Conservation (phyloP, 768 basidiomycete species). For the Suillus hirtellus region DNA sequence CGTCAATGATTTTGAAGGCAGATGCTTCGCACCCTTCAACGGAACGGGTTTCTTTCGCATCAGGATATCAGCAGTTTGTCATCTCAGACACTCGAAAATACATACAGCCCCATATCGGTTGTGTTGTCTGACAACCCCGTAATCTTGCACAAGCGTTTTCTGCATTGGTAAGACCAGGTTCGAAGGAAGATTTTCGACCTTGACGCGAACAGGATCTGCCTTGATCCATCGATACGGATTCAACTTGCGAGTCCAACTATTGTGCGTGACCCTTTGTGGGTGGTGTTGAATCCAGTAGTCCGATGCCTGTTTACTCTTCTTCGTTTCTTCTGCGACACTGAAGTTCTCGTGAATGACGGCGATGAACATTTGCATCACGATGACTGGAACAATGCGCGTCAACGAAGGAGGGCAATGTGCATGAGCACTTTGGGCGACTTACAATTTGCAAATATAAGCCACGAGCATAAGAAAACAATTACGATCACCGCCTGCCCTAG, state of each 20-base stretch:
- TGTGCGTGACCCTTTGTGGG: constrained; percentile 42
- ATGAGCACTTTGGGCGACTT: constrained; percentile 30
- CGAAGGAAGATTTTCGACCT: constrained; percentile 69
- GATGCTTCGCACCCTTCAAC: constrained; percentile 45
- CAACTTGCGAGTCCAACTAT: constrained; percentile 66
- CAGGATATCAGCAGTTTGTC: constrained; percentile 22
- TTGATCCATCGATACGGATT: constrained; percentile 90
- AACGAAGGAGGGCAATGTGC: constrained; percentile 2
- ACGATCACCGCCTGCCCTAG: constrained; percentile 72
- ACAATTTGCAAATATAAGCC: constrained; percentile 95
- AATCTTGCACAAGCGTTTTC: constrained; percentile 68
- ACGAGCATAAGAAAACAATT: constrained; percentile 71
- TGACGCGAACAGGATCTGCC: constrained; percentile 69
- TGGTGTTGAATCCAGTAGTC: constrained; percentile 65
- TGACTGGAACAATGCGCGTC: constrained; percentile 51
- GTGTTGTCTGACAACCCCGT: constrained; percentile 41
- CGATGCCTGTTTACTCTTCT: constrained; percentile 77
- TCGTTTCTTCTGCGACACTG: constrained; percentile 86
- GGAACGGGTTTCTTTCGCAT: constrained; percentile 14
- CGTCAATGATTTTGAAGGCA: constrained; percentile 57
- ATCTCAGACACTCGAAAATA: constrained; percentile 20
- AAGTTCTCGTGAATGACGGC: constrained; percentile 98
- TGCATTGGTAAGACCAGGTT: constrained; percentile 79
- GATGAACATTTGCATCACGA: constrained; percentile 93
- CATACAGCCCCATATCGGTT: constrained; percentile 25